These are phyloP conservation scores for Floccularia luteovirens DNA, from an alignment of 768 basidiomycete species.

Conservation along the genomic window DNA sequence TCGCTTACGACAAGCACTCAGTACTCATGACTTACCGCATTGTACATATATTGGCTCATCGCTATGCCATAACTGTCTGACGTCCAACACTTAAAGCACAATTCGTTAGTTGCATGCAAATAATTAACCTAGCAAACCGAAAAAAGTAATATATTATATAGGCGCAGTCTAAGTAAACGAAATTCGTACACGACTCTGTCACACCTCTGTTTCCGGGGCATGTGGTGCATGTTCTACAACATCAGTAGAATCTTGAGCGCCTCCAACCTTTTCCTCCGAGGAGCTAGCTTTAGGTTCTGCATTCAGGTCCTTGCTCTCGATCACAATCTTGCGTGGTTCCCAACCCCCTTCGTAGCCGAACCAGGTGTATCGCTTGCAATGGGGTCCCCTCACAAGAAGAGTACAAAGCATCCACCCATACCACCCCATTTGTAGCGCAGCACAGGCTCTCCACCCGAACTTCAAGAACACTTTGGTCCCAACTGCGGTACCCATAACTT, in stretches of 20 bases:
- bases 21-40: no score
- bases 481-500: slow-evolving; percentile 76
- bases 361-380: slow-evolving; percentile 49
- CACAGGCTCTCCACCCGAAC: slow-evolving; percentile 65
- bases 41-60: no score
- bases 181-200: no score
- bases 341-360: slow-evolving; percentile 57
- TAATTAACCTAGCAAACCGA: no score
- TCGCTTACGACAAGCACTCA: no score
- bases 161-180: no score
- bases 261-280: background rate
- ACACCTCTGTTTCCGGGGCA: no score
- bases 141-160: no score
- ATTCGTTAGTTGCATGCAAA: no score
- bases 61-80: no score
- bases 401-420: slow-evolving; percentile 48
- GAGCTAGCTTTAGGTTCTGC: background rate
- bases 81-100: no score
- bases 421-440: slow-evolving; percentile 52
- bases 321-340: slow-evolving; percentile 30
- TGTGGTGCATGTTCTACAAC: no score
- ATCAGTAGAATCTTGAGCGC: background rate
- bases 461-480: slow-evolving; percentile 64
- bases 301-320: slow-evolving; percentile 13
- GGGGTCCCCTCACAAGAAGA: slow-evolving; percentile 63